Evolutionary conservation across 192 early-diverging fungal genomes (phyloP).

Genomic region (Backusella macrospora): DNA sequence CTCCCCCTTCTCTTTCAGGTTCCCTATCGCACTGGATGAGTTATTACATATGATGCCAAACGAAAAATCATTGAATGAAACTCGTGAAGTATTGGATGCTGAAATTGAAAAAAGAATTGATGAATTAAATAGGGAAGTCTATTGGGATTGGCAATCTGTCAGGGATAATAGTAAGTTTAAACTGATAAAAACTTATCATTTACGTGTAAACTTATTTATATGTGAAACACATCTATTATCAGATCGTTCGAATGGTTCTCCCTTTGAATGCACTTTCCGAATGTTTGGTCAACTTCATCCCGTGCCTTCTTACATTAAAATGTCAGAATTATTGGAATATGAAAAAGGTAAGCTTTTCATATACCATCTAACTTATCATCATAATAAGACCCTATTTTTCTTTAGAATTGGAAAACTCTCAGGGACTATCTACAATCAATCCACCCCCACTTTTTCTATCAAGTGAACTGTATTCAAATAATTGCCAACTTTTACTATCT

Average conservation of each 20-base stretch:
- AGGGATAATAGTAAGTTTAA: slow-evolving; percentile 35
- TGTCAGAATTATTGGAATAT: slow-evolving; percentile 45
- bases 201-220: background rate
- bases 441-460: slow-evolving; percentile 45
- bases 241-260: background rate
- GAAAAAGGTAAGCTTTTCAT: too few species aligned
- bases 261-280: slow-evolving; percentile 44
- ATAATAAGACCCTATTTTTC: background rate
- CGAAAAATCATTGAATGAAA: slow-evolving; percentile 38
- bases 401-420: slow-evolving; percentile 54
- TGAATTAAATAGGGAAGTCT: slow-evolving; percentile 31
- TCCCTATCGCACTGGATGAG: slow-evolving; percentile 38
- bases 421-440: slow-evolving; percentile 49
- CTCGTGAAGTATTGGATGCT: slow-evolving; percentile 38
- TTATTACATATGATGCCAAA: slow-evolving; percentile 51
- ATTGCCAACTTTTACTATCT: slow-evolving; percentile 44
- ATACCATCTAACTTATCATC: too few species aligned
- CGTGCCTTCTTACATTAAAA: slow-evolving; percentile 41
- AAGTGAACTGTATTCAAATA: slow-evolving; percentile 49
- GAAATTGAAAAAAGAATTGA: slow-evolving; percentile 44
- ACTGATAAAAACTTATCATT: background rate
- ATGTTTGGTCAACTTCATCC: slow-evolving; percentile 54
- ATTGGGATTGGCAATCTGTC: slow-evolving; percentile 7
- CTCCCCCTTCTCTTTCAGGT: background rate
- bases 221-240: background rate